Conservation (phyloP, 352 stramenopile species). For the Phytophthora parvispora region DNA sequence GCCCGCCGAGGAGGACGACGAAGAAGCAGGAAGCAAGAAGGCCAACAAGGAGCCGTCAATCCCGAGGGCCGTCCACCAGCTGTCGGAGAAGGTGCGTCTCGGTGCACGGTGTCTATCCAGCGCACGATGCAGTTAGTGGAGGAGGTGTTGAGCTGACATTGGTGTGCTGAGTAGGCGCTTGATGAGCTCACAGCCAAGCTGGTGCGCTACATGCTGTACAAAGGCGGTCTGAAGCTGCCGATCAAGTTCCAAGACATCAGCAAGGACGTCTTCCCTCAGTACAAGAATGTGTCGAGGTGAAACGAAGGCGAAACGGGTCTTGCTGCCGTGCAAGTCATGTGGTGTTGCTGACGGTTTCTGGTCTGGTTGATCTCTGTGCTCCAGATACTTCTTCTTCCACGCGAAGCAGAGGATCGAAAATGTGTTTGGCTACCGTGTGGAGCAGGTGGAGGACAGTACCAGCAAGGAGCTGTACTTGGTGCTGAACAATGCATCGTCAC, state of each 20-base stretch:
- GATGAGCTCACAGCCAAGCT: slow-evolving; percentile 81
- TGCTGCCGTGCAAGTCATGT: neutral
- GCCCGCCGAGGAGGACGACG: slow-evolving; percentile 28
- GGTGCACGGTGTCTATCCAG: neutral
- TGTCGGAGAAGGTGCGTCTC: slow-evolving; percentile 60
- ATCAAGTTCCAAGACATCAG: slow-evolving; percentile 87
- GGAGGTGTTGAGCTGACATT: slow-evolving; percentile 2
- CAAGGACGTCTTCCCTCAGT: slow-evolving; percentile 85
- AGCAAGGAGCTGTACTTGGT: slow-evolving; percentile 83
- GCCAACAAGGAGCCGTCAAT: slow-evolving; percentile 41
- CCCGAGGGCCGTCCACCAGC: slow-evolving; percentile 54
- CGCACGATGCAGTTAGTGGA: neutral
- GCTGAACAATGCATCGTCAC: slow-evolving; percentile 75
- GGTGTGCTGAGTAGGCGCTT: slow-evolving; percentile 46
- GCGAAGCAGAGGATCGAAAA: slow-evolving; percentile 84
- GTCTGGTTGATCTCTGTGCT: neutral
- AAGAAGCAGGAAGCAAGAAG: slow-evolving; percentile 45
- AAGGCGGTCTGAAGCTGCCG: slow-evolving; percentile 76
- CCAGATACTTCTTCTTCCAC: slow-evolving; percentile 80
- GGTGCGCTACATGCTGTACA: slow-evolving; percentile 91
- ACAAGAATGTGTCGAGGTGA: slow-evolving; percentile 82
- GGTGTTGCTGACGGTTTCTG: neutral
- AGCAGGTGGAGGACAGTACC: slow-evolving; percentile 74
- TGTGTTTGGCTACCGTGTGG: slow-evolving; percentile 81
- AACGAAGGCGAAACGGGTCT: neutral